These are phyloP conservation scores for Homolaphlyctis polyrhiza DNA, from an alignment of 371 early-diverging fungal genomes.

Conservation along the genomic window DNA sequence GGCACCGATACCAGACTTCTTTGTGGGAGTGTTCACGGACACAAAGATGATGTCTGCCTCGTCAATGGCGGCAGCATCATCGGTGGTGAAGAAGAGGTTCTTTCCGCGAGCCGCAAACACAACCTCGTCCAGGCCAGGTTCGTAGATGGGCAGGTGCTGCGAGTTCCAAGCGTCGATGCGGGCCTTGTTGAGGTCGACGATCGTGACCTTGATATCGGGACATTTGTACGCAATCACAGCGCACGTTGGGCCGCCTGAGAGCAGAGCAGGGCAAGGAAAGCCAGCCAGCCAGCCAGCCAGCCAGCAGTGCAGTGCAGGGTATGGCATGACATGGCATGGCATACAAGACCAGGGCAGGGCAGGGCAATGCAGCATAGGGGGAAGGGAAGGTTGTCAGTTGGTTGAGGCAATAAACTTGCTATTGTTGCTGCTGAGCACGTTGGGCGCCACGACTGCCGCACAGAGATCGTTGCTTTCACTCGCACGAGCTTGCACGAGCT, in stretches of 20 bases:
- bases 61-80: constrained; percentile 67
- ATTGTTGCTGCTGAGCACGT: too few relatives aligned
- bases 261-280: background rate
- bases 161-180: constrained; percentile 91
- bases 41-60: constrained; percentile 86
- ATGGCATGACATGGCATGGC: too few relatives aligned
- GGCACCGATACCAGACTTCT: constrained; percentile 71
- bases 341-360: too few relatives aligned
- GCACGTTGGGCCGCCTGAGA: constrained; percentile 90
- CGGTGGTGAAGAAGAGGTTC: constrained; percentile 83
- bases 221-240: constrained; percentile 89
- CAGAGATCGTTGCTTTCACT: too few relatives aligned
- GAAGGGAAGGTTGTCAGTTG: too few relatives aligned
- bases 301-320: too few relatives aligned
- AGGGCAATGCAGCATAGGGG: too few relatives aligned
- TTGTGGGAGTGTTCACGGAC: constrained; percentile 86
- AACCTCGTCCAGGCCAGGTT: constrained; percentile 83
- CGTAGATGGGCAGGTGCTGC: constrained; percentile 79
- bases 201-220: constrained; percentile 83
- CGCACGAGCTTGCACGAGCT: too few relatives aligned
- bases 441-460: too few relatives aligned
- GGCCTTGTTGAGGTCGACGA: constrained; percentile 71
- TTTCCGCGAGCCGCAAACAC: constrained; percentile 65
- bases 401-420: too few relatives aligned
- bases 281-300: background rate